A percentile compares a stretch with the other conserved stretches of the same genome.
phyloP scores from a whole-genome alignment of 1,284 basidiomycete species.

The Psilocybe mexicana region DNA sequence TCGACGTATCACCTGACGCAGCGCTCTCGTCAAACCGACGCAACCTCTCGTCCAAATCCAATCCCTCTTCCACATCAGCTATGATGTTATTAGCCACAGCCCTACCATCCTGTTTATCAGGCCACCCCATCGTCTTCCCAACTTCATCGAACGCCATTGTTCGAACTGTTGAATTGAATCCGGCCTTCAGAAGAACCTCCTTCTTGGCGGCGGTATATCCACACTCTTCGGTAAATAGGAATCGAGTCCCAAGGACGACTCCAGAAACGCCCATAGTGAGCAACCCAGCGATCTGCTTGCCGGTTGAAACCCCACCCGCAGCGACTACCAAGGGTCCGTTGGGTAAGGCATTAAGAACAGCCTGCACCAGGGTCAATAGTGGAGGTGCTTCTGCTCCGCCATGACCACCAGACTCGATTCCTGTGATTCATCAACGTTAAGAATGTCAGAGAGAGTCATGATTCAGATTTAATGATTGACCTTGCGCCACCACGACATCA shows the following conservation, averaged over 20 bases:
- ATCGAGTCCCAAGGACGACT: constrained; percentile 56
- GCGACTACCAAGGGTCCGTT: constrained; percentile 48
- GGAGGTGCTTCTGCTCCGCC: constrained; percentile 49
- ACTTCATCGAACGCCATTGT: constrained; percentile 53
- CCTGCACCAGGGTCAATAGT: constrained; percentile 48
- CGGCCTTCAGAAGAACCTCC: constrained; percentile 44
- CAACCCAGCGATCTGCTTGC: constrained; percentile 52
- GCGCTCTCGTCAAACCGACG: constrained; percentile 23
- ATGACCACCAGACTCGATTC: constrained; percentile 65
- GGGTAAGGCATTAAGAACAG: constrained; percentile 42
- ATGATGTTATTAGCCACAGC: constrained; percentile 36
- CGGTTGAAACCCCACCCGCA: constrained; percentile 47
- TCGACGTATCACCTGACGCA: constrained; percentile 22
- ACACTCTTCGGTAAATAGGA: constrained; percentile 55
- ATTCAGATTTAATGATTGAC: constrained; percentile 13
- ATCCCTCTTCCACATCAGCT: constrained; percentile 25
- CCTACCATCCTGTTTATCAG: constrained; percentile 47
- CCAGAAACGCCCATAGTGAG: constrained; percentile 56
- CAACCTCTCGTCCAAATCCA: constrained; percentile 26
- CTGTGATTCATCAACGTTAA: constrained; percentile 30
- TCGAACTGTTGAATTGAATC: constrained; percentile 43
- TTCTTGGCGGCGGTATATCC: constrained; percentile 46
- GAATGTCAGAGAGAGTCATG: neutral
- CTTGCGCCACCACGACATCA: constrained; percentile 41
- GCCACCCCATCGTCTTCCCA: constrained; percentile 50